Evolutionary conservation across 805 yeast genomes (phyloP).

Genomic region (Candida piceae): DNA sequence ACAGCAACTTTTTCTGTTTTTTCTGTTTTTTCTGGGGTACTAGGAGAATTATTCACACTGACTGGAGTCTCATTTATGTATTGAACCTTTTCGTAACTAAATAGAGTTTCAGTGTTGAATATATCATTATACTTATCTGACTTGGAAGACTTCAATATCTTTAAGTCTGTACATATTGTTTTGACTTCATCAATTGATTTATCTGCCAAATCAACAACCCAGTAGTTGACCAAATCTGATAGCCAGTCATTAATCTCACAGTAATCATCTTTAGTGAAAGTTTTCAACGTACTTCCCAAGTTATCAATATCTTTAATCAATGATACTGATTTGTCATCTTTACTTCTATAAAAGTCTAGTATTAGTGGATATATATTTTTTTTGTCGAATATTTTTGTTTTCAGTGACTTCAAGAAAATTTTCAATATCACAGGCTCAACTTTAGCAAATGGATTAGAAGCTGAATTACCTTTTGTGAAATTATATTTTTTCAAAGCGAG

Average conservation of each 20-base stretch:
- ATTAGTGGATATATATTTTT: conserved; percentile 24
- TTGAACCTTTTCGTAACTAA: no score
- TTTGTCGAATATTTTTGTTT: conserved; percentile 18
- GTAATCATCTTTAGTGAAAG: conserved; percentile 24
- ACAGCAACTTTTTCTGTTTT: no score
- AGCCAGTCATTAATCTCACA: conserved; percentile 32
- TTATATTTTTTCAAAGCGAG: no score
- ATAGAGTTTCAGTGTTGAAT: conserved; percentile 7
- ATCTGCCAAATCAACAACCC: conserved; percentile 24
- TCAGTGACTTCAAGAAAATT: conserved; percentile 15
- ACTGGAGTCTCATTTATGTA: no score
- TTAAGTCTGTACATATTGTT: conserved; percentile 12
- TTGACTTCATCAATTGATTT: conserved; percentile 24
- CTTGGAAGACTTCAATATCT: conserved; percentile 4
- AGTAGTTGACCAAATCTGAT: conserved; percentile 25
- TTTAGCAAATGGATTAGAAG: conserved; percentile 12
- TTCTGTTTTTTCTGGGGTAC: no score
- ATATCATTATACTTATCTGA: conserved; percentile 8
- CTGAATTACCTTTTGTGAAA: no score
- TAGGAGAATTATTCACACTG: no score
- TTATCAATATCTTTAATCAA: no score
- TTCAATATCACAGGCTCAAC: conserved; percentile 18
- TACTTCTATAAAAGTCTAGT: conserved; percentile 16
- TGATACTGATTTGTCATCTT: conserved; percentile 3
- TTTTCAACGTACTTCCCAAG: no score